phyloP scores from a whole-genome alignment of 306 rosid genomes.

The Cucumis sativus region Cucumber_9930_V3 NC_026659.2:5197001-5197500 shows the following conservation, averaged over 20 bases:
- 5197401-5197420: not conserved
- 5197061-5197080: no score
- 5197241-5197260: constrained; percentile 29
- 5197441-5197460: constrained; percentile 38
- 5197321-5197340: not conserved
- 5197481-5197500: constrained; percentile 8
- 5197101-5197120: no score
- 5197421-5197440: constrained; percentile 22
- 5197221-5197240: constrained; percentile 24
- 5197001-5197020: no score
- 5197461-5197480: accelerated
- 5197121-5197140: no score
- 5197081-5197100: no score
- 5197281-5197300: constrained; percentile 19
- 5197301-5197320: not conserved
- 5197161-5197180: not conserved
- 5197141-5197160: not conserved
- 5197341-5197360: no score
- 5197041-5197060: no score
- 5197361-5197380: not conserved
- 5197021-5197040: no score
- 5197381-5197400: not conserved
- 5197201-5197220: constrained; percentile 17
- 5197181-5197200: constrained; percentile 42
- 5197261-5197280: not conserved